Base-by-base conservation (phyloP, 2,329 filamentous ascomycete species). In the Fusarium illudens region DNA sequence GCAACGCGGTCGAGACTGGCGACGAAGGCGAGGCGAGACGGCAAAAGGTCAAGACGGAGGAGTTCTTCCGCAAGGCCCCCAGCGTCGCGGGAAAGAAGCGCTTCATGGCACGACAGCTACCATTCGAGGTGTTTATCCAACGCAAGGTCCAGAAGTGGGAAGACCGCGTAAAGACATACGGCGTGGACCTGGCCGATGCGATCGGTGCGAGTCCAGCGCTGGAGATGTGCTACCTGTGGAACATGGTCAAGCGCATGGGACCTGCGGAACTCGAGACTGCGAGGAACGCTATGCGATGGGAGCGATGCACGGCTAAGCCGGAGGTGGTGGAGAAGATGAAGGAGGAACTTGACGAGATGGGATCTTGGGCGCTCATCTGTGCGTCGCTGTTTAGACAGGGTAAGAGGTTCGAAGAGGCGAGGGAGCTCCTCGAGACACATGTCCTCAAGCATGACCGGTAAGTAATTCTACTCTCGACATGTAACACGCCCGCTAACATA, bases 211-310 rank as follows among this genome's bases (percentile, higher is more conserved):
- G 90, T 62, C 96, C 96, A 0, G 83, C 93, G 1, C 88, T 94
- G 73, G 96, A 98, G 81, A 97, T 98, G 91, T 90, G 92, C 12
- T 97, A 95, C 77, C 89, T 98, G 72, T 98, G 94, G 94, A 94
- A 93, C 74, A 95, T 94, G 1, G 89, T 88, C 71, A 95, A 92
- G 79, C 89, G 93, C 57, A 96, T 97, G 92, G 83, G 86, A 3
- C 72, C 80, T 1, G 80, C 81, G 0, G 87, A 95, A 62, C 82
- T 97, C 13, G 82, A 90, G 49, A 80, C 83, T 39, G 92, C 89
- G 0, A 76, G 93, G 34, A 79, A 76, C 1, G 85, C 86, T n/a
- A 79, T 97, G 11, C 81, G 83, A 0, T 97, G 87, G 87, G 80
- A 82, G 20, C 78, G 93, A 80, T 89, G 87, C 49, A 87, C 87